Conservation (phyloP, 1,139 yeast genomes). For the Yamadazyma jaroonii region DNA sequence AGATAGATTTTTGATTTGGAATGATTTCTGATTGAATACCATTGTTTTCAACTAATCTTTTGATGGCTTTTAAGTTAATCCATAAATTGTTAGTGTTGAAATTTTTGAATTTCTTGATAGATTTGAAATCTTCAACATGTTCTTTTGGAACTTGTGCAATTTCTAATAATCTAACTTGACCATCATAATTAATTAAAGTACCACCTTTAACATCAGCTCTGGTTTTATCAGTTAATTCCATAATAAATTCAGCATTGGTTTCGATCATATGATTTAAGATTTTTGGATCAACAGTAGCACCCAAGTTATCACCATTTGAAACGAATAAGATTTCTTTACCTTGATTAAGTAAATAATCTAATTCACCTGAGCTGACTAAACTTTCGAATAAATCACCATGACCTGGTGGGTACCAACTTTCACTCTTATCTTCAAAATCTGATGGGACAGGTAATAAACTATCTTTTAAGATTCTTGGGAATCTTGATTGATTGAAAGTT, state of each 20-base stretch:
- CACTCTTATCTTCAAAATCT: slow-evolving; percentile 67
- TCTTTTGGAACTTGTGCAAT: slow-evolving; percentile 99
- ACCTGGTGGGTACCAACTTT: slow-evolving; percentile 98
- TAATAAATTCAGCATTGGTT: slow-evolving; percentile 87
- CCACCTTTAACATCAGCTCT: slow-evolving; percentile 99
- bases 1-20: slow-evolving; percentile 86
- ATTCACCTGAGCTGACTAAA: slow-evolving; percentile 83
- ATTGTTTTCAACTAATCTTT: slow-evolving; percentile 83
- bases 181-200: slow-evolving; percentile 94
- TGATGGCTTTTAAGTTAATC: slow-evolving; percentile 93
- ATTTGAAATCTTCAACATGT: slow-evolving; percentile 97
- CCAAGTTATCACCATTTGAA: slow-evolving; percentile 96
- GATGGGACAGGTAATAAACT: slow-evolving; percentile 93
- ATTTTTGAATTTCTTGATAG: slow-evolving; percentile 95
- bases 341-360: slow-evolving; percentile 84
- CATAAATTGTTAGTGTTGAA: slow-evolving; percentile 97
- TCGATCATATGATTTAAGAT: slow-evolving; percentile 92
- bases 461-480: slow-evolving; percentile 94
- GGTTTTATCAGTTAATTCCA: slow-evolving; percentile 98
- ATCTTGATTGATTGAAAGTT: slow-evolving; percentile 95
- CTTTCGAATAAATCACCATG: slow-evolving; percentile 97
- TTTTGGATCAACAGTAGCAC: slow-evolving; percentile 94
- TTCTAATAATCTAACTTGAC: slow-evolving; percentile 90
- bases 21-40: slow-evolving; percentile 89
- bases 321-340: slow-evolving; percentile 95